Conservation (phyloP, 179 eudicot species). For the Beta corolliflora region DNA sequence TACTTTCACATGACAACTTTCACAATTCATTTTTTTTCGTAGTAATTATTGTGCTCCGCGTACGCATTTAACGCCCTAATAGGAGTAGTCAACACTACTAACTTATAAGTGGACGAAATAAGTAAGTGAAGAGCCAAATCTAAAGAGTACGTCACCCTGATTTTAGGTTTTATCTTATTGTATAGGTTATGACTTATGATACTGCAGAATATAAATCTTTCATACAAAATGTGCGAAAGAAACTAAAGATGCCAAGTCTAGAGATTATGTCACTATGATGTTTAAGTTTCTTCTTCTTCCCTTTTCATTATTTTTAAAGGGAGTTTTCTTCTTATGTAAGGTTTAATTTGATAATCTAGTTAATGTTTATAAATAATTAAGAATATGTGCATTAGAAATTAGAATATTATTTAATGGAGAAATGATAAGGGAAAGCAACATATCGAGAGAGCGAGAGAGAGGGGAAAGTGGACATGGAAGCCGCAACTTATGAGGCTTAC, state of each 20-base stretch:
- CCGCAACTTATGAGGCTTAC: constrained; percentile 17
- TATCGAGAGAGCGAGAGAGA: not conserved
- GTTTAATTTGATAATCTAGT: not conserved
- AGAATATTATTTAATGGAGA: too few relatives aligned
- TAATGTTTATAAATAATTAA: too few relatives aligned
- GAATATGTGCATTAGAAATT: too few relatives aligned
- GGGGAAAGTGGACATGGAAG: not conserved
- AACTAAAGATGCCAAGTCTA: not conserved
- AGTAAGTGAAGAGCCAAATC: not conserved
- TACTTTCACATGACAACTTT: too few relatives aligned
- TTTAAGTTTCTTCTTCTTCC: not conserved
- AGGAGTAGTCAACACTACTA: too few relatives aligned
- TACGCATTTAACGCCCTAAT: too few relatives aligned
- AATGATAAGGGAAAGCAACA: not conserved
- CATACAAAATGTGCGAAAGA: not conserved
- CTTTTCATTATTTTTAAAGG: too few relatives aligned
- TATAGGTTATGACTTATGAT: not conserved
- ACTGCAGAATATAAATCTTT: not conserved
- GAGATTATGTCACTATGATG: constrained; percentile 3
- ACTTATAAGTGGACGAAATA: too few relatives aligned
- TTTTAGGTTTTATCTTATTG: not conserved
- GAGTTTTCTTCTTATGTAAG: not conserved
- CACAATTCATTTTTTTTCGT: too few relatives aligned
- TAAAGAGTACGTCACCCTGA: not conserved
- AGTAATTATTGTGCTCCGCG: too few relatives aligned